A percentile compares a stretch with the other conserved stretches of the same genome.
Evolutionary conservation across 805 yeast species (phyloP).

Genomic region (Ascoidea asiatica): DNA sequence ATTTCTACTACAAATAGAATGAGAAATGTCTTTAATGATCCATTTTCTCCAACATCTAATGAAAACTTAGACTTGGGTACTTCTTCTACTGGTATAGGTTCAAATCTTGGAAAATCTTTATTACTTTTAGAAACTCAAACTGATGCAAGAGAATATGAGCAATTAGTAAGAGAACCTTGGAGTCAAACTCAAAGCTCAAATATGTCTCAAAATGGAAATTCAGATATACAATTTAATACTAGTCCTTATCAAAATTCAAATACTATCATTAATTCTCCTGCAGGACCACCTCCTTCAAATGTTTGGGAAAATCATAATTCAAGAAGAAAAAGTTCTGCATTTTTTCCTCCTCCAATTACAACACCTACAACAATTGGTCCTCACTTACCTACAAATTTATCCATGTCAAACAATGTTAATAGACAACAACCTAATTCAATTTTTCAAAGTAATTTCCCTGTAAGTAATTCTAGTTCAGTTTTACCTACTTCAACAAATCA

Average conservation of each 20-base stretch:
- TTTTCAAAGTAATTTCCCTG: conserved; percentile 1
- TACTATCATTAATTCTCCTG: neutral
- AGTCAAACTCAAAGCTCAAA: conserved; percentile 15
- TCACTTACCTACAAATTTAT: conserved; percentile 8
- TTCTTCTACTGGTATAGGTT: conserved; percentile 5
- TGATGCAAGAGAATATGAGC: conserved; percentile 33
- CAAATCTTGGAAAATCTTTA: conserved; percentile 25
- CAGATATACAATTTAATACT: conserved; percentile 1
- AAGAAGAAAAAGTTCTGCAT: conserved; percentile 16
- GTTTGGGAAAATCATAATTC: conserved; percentile 14
- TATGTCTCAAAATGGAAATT: conserved; percentile 32
- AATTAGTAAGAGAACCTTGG: conserved; percentile 26
- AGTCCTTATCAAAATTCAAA: neutral
- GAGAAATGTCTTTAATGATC: conserved; percentile 27
- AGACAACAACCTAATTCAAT: conserved; percentile 9
- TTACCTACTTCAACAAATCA: conserved; percentile 10
- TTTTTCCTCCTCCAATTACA: conserved; percentile 11
- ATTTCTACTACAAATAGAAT: conserved; percentile 18
- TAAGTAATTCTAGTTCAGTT: conserved; percentile 9
- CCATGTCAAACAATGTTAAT: conserved; percentile 14
- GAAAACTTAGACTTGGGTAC: neutral
- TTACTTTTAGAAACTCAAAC: conserved; percentile 31
- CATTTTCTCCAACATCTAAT: conserved; percentile 8
- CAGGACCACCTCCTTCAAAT: neutral
- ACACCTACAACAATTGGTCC: conserved; percentile 4